Evolutionary conservation across 345 rosid species (phyloP), one percentile per base, ranked within the genome.

Genomic region (Populus euphratica): DNA sequence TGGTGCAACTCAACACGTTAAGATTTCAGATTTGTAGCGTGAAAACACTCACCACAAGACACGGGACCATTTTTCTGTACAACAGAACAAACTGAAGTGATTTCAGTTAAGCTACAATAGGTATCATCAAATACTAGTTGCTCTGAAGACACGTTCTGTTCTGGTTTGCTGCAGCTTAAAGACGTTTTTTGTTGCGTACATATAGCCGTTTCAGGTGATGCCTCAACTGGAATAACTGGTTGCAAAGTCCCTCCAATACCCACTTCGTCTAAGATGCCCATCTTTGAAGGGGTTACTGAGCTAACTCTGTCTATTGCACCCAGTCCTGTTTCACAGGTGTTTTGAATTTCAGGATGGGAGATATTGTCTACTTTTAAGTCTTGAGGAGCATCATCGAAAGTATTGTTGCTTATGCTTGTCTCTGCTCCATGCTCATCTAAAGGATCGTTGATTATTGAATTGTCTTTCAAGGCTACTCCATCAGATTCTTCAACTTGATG

Each of bases 161-260:
- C 77, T 54, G 39, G 39, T 12, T 72, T 35, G 44, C 75, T 38
- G 49, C 76, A 67, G 76, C 73, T 54, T 31, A 68, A 73, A 27
- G 62, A 31, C 25, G 12, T 59, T 63, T 43, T 70, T 31, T 69
- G 62, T 67, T n/a, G 78, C 29, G n/a, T 5, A 56, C 12, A n/a
- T 61, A 65, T 8, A 6, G 54, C 21, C 12, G 16, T 68, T 56
- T 76, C 73, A 20, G 16, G 56, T 25, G 68, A 76, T 25, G 50
- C 27, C 8, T 54, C 70, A 12, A 29, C 73, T 52, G 35, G 23
- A 54, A 54, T 52, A 56, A 52, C 73, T 69, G 66, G 44, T 52
- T 13, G 65, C 12, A 13, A 31, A 38, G 67, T 17, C 52, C 35
- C 79, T 38, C 8, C 47, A 68, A 20, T 70, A 52, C 23, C 67